Evolutionary conservation across 1,139 yeast genomes (phyloP).

Genomic region (Saccharomyces pastorianus): DNA sequence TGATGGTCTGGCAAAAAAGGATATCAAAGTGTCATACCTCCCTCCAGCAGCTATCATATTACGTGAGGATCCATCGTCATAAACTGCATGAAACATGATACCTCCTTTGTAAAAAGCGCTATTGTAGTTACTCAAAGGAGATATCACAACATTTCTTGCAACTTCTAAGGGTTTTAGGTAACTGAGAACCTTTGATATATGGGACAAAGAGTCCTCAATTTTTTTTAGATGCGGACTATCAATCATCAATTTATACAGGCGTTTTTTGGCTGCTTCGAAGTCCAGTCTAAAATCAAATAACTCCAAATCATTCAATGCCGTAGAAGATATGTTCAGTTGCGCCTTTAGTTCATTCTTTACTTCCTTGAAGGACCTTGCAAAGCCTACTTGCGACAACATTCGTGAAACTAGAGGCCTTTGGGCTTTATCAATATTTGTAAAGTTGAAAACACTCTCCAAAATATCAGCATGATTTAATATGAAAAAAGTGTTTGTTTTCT

Average conservation of each 20-base stretch:
- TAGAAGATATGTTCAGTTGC: constrained; percentile 68
- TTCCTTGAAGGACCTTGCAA: constrained; percentile 58
- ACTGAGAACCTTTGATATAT: constrained; percentile 49
- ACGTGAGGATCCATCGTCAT: constrained; percentile 41
- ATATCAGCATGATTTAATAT: constrained; percentile 76
- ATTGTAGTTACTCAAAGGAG: constrained; percentile 79
- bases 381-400: constrained; percentile 66
- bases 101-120: constrained; percentile 70
- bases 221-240: constrained; percentile 60
- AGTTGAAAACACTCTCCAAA: constrained; percentile 64
- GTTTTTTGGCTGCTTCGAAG: constrained; percentile 53
- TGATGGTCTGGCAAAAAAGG: constrained; percentile 50
- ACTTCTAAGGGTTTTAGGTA: constrained; percentile 55
- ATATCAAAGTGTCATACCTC: constrained; percentile 67
- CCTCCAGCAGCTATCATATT: constrained; percentile 81
- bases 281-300: constrained; percentile 68
- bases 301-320: constrained; percentile 74
- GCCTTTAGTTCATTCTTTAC: constrained; percentile 57
- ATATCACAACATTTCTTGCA: constrained; percentile 40
- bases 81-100: constrained; percentile 79
- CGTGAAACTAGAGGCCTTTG: constrained; percentile 62
- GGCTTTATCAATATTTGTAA: constrained; percentile 67
- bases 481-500: constrained; percentile 45
- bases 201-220: constrained; percentile 54
- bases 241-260: constrained; percentile 60